Percentiles rank a stretch among this genome's conserved stretches.
These are phyloP conservation scores for Hypoxylon rubiginosum DNA, from an alignment of 2,329 filamentous ascomycete species.

Conservation along the genomic window DNA sequence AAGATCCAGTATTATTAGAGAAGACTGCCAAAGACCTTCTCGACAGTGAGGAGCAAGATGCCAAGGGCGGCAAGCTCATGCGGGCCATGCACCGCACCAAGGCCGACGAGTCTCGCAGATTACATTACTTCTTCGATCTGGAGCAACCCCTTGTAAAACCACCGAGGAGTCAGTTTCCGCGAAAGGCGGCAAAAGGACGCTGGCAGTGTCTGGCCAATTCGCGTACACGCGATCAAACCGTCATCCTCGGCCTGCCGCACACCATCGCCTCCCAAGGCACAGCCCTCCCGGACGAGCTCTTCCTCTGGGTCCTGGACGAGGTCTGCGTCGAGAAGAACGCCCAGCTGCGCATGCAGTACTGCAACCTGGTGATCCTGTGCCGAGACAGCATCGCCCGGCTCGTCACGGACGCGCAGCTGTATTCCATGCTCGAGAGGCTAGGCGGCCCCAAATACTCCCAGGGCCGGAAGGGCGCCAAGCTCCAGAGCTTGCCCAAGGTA, in stretches of 20 bases:
- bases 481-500: constrained; percentile 46
- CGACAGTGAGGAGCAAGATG: constrained; percentile 43
- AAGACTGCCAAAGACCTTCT: constrained; percentile 60
- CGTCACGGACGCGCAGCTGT: constrained; percentile 60
- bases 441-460: constrained; percentile 67
- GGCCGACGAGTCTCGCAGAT: constrained; percentile 52
- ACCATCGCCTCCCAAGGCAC: constrained; percentile 62
- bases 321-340: constrained; percentile 68
- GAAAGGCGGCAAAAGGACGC: constrained; percentile 53
- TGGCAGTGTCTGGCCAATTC: constrained; percentile 66
- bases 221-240: constrained; percentile 67
- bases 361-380: constrained; percentile 64
- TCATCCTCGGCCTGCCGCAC: constrained; percentile 73
- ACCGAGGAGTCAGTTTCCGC: constrained; percentile 55
- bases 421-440: constrained; percentile 69
- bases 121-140: constrained; percentile 66
- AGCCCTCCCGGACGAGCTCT: constrained; percentile 71
- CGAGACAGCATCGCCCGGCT: constrained; percentile 59
- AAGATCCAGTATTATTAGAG: constrained; percentile 57
- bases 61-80: constrained; percentile 53
- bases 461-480: constrained; percentile 39
- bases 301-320: constrained; percentile 75
- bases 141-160: constrained; percentile 48
- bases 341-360: constrained; percentile 72
- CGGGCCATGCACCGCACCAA: constrained; percentile 66